Base-by-base conservation (phyloP, 1,139 yeast species). In the Hemisphaericaspora xylanilytica region DNA sequence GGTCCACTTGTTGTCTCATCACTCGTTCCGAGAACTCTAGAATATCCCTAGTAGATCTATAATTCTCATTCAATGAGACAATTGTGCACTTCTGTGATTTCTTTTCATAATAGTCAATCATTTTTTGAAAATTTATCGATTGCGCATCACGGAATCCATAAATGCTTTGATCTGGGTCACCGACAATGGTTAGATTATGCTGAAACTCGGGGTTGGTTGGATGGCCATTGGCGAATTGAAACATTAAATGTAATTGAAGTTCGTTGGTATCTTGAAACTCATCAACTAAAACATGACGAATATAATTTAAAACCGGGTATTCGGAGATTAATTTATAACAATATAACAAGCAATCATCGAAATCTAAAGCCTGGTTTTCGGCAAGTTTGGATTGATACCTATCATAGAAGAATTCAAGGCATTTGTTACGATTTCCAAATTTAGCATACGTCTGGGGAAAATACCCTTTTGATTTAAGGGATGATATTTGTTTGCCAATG, bases 81-180 rank as follows among this genome's bases (percentile, higher is more conserved):
- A 50, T 42, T 8, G 26, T 11, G 16, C 67, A 56, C 8, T 22
- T 22, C 21, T 34, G 34, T 25, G 27, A 9, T 58, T 6, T 41
- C 10, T 11, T 32, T 61, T 43, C 63, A 47, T 77, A 85, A 41
- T 67, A 60, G 0, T 59, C 52, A 27, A 59, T 58, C 89, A 92
- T 81, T 10, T 67, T 66, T 27, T 61, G 62, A 51, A 92, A 87
- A 52, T 87, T 89, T 12, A 67, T 65, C 0, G 83, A 70, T 32
- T 80, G 80, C 0, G 97, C 97, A 50, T 85, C 81, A 45, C 98
- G 69, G 49, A 90, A 90, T 1, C 83, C 88, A 56, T 92, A 92
- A 21, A 92, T 92, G 53, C 96, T 83, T 59, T 92, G 97, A 59
- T 92, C 97, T 0, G 97, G 96, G 52, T 92, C 98, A 1, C 98